Evolutionary conservation across 441 rosid genomes (phyloP).

Genomic region (Omphalea diandra): DNA sequence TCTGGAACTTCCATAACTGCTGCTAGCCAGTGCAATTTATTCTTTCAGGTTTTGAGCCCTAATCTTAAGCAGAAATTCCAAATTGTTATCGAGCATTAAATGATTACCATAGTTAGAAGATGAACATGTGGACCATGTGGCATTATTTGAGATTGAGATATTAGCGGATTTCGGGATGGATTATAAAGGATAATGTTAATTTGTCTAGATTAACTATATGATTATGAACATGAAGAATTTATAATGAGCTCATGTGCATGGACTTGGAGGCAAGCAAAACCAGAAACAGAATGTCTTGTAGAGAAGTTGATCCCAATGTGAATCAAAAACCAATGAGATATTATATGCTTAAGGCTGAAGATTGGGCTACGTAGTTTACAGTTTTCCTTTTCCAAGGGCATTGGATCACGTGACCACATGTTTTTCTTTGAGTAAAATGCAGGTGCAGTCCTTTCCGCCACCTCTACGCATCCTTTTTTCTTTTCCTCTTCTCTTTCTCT

Average conservation of each 20-base stretch:
- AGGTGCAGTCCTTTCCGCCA: slow-evolving; percentile 26
- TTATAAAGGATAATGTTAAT: background rate
- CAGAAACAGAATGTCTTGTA: slow-evolving; percentile 38
- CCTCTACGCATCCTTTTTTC: slow-evolving; percentile 14
- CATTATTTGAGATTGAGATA: background rate
- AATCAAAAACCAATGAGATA: slow-evolving; percentile 21
- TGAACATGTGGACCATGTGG: background rate
- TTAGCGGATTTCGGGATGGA: background rate
- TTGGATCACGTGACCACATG: slow-evolving; percentile 37
- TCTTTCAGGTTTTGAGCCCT: background rate
- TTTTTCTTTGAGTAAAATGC: slow-evolving; percentile 36
- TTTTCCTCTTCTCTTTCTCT: background rate
- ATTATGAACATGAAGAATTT: background rate
- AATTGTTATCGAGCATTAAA: background rate
- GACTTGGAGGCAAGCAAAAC: background rate
- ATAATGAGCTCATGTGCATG: background rate
- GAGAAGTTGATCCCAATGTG: slow-evolving; percentile 34
- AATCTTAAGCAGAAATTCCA: background rate
- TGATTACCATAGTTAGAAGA: background rate
- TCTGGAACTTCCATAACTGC: background rate
- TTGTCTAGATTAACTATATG: background rate
- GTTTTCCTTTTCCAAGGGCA: slow-evolving; percentile 4
- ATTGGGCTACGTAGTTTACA: slow-evolving; percentile 18
- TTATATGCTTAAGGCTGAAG: slow-evolving; percentile 32
- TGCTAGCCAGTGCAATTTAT: background rate